Evolutionary conservation across 1,284 basidiomycete genomes (phyloP).

Genomic region (Vanrija pseudolonga): DNA sequence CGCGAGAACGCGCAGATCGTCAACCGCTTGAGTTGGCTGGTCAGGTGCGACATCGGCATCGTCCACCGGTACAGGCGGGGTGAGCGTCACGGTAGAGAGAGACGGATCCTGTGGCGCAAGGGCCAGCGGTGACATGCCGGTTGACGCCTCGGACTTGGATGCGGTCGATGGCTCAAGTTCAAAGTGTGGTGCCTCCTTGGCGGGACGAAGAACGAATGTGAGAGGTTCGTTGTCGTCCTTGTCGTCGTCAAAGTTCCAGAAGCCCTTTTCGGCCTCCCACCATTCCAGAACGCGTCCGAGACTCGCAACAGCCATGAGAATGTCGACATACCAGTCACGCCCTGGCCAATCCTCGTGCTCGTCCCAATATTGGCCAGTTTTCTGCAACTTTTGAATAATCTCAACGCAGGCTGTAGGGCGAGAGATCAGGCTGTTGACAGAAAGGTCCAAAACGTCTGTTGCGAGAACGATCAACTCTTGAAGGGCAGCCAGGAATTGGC

Average conservation of each 20-base stretch:
- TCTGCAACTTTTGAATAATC: conserved; percentile 84
- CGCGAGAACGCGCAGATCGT: conserved; percentile 76
- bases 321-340: conserved; percentile 95
- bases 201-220: conserved; percentile 81
- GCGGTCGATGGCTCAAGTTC: conserved; percentile 6
- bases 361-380: conserved; percentile 91
- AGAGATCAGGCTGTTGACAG: conserved; percentile 76
- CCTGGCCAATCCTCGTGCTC: conserved; percentile 98
- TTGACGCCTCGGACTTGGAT: neutral
- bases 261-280: conserved; percentile 99
- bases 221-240: conserved; percentile 70
- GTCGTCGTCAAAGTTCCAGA: conserved; percentile 98
- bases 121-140: neutral
- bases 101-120: conserved; percentile 5
- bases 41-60: neutral
- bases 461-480: conserved; percentile 91
- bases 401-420: conserved; percentile 80
- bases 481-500: conserved; percentile 70
- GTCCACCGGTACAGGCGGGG: neutral
- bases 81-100: conserved; percentile 3
- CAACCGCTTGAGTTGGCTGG: conserved; percentile 59
- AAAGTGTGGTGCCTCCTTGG: conserved; percentile 26
- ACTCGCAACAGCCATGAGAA: conserved; percentile 91
- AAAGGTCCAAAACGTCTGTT: conserved; percentile 91
- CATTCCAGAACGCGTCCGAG: conserved; percentile 96